Evolutionary conservation across 1,139 yeast species (phyloP), one percentile per base, ranked within the genome.

Genomic region (Sugiyamaella paludigena): DNA sequence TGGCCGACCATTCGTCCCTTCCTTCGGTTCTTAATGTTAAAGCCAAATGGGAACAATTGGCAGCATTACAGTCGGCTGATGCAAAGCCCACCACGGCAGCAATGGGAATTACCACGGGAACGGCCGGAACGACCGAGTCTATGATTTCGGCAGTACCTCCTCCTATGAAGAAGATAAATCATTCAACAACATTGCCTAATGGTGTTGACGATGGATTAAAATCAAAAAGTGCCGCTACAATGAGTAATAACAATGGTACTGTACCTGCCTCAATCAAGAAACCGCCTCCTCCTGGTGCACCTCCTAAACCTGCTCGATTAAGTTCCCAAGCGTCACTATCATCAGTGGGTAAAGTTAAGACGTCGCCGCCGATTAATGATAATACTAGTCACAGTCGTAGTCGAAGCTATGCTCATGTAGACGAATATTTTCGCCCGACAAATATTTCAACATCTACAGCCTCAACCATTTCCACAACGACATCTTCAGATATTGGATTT

Each of bases 11-110:
- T 29, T 50, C 61, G 16, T 57, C 62, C 3, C 52, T 62, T 13
- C 60, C 61, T 26, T 61, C 66, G 8, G 64, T 62, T 12, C 48
- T 53, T 33, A 58, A 60, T 38, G 58, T 49, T 7, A 49, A 58
- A 42, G 58, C 61, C 15, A 51, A 51, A 41, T 62, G 64, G 63
- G 64, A 60, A 46, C 56, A 56, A 47, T 41, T 62, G 46, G 51
- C 61, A n/a, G 48, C 41, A 46, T 16, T 33, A 24, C 11, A 36
- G 40, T 29, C 36, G 29, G 37, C 31, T 12, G 45, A 45, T 16
- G 12, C 40, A 10, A 19, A 29, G 13, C 16, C 31, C 40, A 15
- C 12, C 12, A 30, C 19, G 39, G 26, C 24, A 35, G 11, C n/a
- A n/a, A n/a, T n/a, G n/a, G n/a, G n/a, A n/a, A 29, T 33, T 13